phyloP scores from a whole-genome alignment of 805 yeast genomes.

The Candida nitratophila region DNA sequence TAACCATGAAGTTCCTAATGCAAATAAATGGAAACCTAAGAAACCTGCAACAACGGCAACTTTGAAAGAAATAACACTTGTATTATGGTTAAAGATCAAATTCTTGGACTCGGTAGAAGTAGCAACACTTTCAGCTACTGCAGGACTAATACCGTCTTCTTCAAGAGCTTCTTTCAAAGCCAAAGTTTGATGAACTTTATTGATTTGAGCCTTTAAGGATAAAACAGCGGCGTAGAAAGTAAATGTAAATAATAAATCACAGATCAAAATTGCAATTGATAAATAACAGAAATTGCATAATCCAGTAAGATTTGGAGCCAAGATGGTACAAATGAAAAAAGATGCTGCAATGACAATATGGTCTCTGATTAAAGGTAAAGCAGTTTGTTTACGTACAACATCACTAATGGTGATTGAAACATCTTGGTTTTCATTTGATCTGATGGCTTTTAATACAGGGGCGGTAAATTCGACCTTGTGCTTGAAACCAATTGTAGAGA shows the following conservation, averaged over 20 bases:
- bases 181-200: slow-evolving; percentile 74
- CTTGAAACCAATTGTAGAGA: slow-evolving; percentile 87
- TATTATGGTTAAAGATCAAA: slow-evolving; percentile 28
- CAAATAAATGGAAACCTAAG: slow-evolving; percentile 57
- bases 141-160: slow-evolving; percentile 82
- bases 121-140: slow-evolving; percentile 69
- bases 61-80: slow-evolving; percentile 47
- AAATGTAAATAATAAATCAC: slow-evolving; percentile 65
- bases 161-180: slow-evolving; percentile 73
- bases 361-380: slow-evolving; percentile 60
- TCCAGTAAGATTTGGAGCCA: slow-evolving; percentile 63
- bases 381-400: slow-evolving; percentile 27
- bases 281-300: slow-evolving; percentile 76
- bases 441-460: slow-evolving; percentile 40
- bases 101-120: slow-evolving; percentile 23
- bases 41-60: slow-evolving; percentile 53
- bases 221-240: slow-evolving; percentile 82
- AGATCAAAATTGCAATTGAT: slow-evolving; percentile 59
- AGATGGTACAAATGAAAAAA: slow-evolving; percentile 57
- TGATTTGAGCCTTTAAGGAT: slow-evolving; percentile 83
- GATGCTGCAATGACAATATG: slow-evolving; percentile 67
- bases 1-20: slow-evolving; percentile 67
- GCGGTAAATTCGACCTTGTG: slow-evolving; percentile 70
- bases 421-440: slow-evolving; percentile 17
- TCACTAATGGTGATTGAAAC: slow-evolving; percentile 25